A percentile compares a stretch with the other conserved stretches of the same genome.
Conservation (phyloP, 2,329 filamentous ascomycete genomes). For the Aspergillus sp. region DNA sequence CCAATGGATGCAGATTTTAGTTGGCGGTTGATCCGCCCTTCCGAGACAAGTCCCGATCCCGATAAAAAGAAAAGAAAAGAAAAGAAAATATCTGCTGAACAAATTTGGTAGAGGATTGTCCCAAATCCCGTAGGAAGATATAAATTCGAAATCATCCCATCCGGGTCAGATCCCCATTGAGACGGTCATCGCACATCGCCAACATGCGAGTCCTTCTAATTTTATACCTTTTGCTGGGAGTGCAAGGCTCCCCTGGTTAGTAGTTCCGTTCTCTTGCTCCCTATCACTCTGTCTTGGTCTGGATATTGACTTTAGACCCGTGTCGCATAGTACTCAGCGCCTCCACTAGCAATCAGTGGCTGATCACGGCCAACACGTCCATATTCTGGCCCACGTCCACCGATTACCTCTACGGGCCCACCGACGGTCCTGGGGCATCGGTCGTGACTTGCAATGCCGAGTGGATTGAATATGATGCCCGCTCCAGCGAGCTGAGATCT, state of each 20-base stretch:
- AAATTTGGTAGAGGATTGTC: no score
- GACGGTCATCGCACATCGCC: neutral
- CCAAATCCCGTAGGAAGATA: neutral
- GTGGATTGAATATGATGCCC: constrained; percentile 19
- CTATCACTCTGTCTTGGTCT: neutral
- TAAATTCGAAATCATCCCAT: neutral
- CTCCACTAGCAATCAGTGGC: constrained; percentile 31
- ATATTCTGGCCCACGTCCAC: constrained; percentile 27
- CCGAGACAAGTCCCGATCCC: neutral
- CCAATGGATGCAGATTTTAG: neutral
- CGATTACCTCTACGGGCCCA: constrained; percentile 25
- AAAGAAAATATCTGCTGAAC: neutral
- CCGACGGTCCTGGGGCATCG: constrained; percentile 18
- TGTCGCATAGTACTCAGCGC: neutral
- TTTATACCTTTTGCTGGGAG: neutral
- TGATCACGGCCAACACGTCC: constrained; percentile 17
- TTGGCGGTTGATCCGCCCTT: neutral
- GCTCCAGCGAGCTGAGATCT: constrained; percentile 13
- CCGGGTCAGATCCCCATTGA: neutral
- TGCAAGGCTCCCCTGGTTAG: neutral
- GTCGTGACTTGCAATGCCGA: constrained; percentile 21
- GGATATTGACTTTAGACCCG: neutral
- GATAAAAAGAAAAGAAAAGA: neutral
- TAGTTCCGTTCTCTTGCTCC: neutral
- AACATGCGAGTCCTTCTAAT: neutral